Evolutionary conservation across 2,329 filamentous ascomycete species (phyloP).

Genomic region (Fusarium sp.): DNA sequence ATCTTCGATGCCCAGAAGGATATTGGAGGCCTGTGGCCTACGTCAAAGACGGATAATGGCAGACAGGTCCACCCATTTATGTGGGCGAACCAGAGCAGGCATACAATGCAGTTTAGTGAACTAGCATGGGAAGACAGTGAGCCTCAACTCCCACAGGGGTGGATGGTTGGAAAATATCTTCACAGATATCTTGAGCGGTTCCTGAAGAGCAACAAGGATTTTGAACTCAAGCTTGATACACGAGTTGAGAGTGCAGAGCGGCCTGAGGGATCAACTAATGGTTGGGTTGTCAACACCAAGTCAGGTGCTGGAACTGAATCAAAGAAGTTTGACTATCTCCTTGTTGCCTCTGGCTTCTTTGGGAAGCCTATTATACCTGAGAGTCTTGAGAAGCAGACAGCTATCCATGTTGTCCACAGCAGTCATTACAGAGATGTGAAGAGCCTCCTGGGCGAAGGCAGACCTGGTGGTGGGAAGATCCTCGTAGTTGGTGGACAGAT

Average conservation of each 20-base stretch:
- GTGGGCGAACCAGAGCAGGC: constrained; percentile 78
- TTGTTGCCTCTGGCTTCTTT: constrained; percentile 83
- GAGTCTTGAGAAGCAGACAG: constrained; percentile 48
- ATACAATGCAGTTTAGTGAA: constrained; percentile 79
- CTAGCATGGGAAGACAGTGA: constrained; percentile 71
- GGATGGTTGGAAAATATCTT: constrained; percentile 80
- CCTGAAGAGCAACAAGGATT: constrained; percentile 53
- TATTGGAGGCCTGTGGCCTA: constrained; percentile 84
- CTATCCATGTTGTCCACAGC: constrained; percentile 72
- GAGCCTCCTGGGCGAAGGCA: constrained; percentile 55
- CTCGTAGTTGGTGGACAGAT: constrained; percentile 83
- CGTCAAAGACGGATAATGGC: constrained; percentile 57
- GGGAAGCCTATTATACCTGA: constrained; percentile 66
- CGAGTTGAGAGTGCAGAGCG: constrained; percentile 56
- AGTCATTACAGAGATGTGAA: constrained; percentile 70
- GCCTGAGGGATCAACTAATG: constrained; percentile 47
- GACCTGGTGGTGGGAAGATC: constrained; percentile 65
- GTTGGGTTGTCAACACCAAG: constrained; percentile 56
- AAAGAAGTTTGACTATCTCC: constrained; percentile 73
- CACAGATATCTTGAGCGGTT: constrained; percentile 71
- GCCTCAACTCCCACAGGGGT: constrained; percentile 78
- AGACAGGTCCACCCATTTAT: constrained; percentile 73
- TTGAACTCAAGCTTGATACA: constrained; percentile 61
- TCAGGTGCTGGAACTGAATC: constrained; percentile 53
- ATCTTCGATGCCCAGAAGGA: constrained; percentile 74